These are phyloP conservation scores for Trametes cingulata DNA, from an alignment of 768 basidiomycete species.

Conservation along the genomic window DNA sequence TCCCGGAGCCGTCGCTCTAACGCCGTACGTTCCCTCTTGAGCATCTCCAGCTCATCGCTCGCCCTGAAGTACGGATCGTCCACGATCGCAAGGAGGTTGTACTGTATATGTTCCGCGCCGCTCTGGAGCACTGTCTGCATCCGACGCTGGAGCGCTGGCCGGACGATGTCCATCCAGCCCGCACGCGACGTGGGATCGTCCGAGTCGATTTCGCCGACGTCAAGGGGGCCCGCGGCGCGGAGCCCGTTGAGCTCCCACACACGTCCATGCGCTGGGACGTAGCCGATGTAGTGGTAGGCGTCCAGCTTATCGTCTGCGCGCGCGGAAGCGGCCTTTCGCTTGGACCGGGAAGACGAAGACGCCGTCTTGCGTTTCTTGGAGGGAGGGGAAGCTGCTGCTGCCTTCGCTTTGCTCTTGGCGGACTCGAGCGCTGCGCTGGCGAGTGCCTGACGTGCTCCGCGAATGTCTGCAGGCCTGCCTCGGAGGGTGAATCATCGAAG, in stretches of 20 bases:
- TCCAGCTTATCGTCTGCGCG: conserved; percentile 42
- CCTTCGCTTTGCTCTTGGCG: conserved; percentile 39
- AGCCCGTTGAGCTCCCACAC: conserved; percentile 75
- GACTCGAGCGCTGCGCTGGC: conserved; percentile 47
- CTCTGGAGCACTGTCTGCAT: conserved; percentile 53
- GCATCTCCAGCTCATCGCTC: conserved; percentile 54
- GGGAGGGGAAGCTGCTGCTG: conserved; percentile 39
- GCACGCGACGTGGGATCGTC: conserved; percentile 9
- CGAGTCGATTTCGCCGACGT: conserved; percentile 54
- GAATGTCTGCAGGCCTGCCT: conserved; percentile 56
- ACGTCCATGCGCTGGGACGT: conserved; percentile 60
- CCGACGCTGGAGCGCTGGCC: conserved; percentile 59
- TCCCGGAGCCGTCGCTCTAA: conserved; percentile 47
- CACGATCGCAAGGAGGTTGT: conserved; percentile 63
- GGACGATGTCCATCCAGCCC: conserved; percentile 61
- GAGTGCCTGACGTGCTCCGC: conserved; percentile 49
- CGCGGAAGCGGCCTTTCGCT: conserved; percentile 26
- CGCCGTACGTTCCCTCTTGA: conserved; percentile 46
- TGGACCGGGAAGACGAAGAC: conserved; percentile 24
- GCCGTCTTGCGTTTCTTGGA: conserved; percentile 35
- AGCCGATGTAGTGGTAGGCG: conserved; percentile 65
- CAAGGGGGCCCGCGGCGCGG: conserved; percentile 55
- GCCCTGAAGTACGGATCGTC: conserved; percentile 48
- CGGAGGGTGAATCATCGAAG: not conserved
- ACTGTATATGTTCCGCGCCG: conserved; percentile 46